These are phyloP conservation scores for Scheffersomyces ergatensis DNA, from an alignment of 805 yeast genomes.

Conservation along the genomic window DNA sequence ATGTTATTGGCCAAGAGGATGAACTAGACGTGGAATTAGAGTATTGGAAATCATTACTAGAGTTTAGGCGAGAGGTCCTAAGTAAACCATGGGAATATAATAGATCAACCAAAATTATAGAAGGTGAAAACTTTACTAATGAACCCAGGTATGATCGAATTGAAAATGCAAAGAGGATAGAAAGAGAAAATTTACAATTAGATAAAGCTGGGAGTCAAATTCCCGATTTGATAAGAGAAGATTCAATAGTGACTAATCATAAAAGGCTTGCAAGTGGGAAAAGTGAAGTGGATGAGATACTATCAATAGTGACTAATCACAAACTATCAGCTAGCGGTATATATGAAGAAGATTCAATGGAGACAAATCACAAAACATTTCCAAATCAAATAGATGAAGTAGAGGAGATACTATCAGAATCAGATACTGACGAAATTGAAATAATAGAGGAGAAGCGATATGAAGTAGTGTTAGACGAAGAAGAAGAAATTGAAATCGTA, in stretches of 20 bases:
- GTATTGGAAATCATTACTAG: slow-evolving; percentile 26
- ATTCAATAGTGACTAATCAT: background rate
- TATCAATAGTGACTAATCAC: background rate
- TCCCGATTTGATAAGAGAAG: background rate
- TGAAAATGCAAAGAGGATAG: background rate
- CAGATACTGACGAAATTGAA: no score
- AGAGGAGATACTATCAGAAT: no score
- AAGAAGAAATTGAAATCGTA: slow-evolving; percentile 8
- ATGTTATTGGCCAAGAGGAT: slow-evolving; percentile 11
- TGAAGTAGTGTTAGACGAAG: no score
- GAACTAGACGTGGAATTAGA: slow-evolving; percentile 23
- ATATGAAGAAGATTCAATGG: background rate
- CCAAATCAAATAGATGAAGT: no score
- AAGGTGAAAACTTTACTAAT: background rate
- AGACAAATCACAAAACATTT: background rate
- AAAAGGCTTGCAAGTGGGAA: background rate
- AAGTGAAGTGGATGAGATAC: background rate
- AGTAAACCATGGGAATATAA: slow-evolving; percentile 24
- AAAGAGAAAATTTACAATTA: background rate
- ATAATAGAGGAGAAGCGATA: no score
- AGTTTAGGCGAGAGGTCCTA: slow-evolving; percentile 14
- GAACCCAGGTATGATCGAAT: background rate
- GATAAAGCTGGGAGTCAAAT: background rate
- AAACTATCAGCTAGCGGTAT: no score
- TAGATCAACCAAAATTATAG: slow-evolving; percentile 3